Conservation (phyloP, 352 stramenopile species). For the Phytopythium chamaehyphon region DNA sequence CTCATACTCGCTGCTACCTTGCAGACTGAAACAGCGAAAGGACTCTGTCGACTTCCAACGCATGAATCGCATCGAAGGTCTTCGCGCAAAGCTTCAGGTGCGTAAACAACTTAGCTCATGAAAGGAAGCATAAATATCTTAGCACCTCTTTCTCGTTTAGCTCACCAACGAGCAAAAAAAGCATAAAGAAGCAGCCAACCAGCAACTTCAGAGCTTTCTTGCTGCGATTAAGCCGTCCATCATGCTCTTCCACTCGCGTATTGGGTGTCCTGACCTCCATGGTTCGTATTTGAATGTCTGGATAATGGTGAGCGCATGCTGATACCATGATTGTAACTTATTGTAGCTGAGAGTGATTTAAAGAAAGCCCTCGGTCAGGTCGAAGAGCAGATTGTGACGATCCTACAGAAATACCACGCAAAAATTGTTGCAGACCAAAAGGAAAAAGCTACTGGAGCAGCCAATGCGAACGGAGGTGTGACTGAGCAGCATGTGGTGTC, state of each 20-base stretch:
- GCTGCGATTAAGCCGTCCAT: slow-evolving; percentile 59
- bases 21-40: slow-evolving; percentile 77
- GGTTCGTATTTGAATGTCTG: slow-evolving; percentile 25
- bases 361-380: slow-evolving; percentile 73
- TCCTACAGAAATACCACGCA: slow-evolving; percentile 62
- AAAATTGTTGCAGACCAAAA: slow-evolving; percentile 52
- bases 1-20: neutral
- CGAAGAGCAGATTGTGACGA: slow-evolving; percentile 63
- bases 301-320: too few species aligned
- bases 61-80: slow-evolving; percentile 67
- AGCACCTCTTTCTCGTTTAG: slow-evolving; percentile 2
- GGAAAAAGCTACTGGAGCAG: slow-evolving; percentile 12
- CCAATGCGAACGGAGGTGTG: neutral
- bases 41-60: slow-evolving; percentile 76
- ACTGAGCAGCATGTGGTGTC: neutral
- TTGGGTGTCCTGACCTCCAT: slow-evolving; percentile 64
- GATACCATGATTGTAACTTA: slow-evolving; percentile 50
- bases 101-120: neutral
- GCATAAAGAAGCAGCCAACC: slow-evolving; percentile 69
- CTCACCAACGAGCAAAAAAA: slow-evolving; percentile 69
- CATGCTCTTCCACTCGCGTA: slow-evolving; percentile 58
- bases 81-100: slow-evolving; percentile 58
- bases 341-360: slow-evolving; percentile 54
- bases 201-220: slow-evolving; percentile 62
- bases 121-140: neutral